Percentiles rank a stretch among this genome's conserved stretches.
phyloP scores from a whole-genome alignment of 1,139 yeast genomes.

The Entelexis paramagnoliae region DNA sequence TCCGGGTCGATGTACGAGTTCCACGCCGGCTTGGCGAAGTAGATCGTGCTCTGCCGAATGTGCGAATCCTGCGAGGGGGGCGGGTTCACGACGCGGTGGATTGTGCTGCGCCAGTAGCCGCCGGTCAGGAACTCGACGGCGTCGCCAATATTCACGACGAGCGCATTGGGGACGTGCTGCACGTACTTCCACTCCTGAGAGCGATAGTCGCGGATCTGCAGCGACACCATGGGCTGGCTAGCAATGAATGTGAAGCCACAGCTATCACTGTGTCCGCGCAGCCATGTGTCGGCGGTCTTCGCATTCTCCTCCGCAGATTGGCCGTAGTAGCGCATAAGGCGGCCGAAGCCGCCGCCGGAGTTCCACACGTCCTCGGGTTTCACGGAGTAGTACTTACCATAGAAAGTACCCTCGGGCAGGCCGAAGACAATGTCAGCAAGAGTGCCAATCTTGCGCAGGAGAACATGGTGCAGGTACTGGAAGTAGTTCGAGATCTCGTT shows the following conservation, averaged over 20 bases:
- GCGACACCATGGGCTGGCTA: constrained; percentile 40
- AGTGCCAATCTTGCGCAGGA: constrained; percentile 25
- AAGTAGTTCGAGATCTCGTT: constrained; percentile 36
- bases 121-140: constrained; percentile 43
- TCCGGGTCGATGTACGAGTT: constrained; percentile 37
- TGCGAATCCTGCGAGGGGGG: constrained; percentile 37
- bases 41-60: constrained; percentile 38
- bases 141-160: constrained; percentile 44
- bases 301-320: constrained; percentile 29
- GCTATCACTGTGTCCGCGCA: constrained; percentile 44
- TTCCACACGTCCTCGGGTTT: constrained; percentile 27
- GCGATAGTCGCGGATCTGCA: constrained; percentile 41
- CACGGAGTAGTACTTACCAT: constrained; percentile 32
- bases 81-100: constrained; percentile 39
- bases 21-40: constrained; percentile 36
- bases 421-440: constrained; percentile 38
- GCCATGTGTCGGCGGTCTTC: constrained; percentile 37
- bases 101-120: constrained; percentile 40
- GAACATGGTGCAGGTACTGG: constrained; percentile 30
- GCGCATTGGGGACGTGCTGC: constrained; percentile 33
- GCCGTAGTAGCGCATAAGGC: constrained; percentile 38
- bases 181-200: constrained; percentile 43
- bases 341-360: constrained; percentile 38
- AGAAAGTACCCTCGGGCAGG: constrained; percentile 38
- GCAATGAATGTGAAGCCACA: constrained; percentile 42